Evolutionary conservation across 2,329 filamentous ascomycete species (phyloP).

Genomic region (Colletotrichum sp.): DNA sequence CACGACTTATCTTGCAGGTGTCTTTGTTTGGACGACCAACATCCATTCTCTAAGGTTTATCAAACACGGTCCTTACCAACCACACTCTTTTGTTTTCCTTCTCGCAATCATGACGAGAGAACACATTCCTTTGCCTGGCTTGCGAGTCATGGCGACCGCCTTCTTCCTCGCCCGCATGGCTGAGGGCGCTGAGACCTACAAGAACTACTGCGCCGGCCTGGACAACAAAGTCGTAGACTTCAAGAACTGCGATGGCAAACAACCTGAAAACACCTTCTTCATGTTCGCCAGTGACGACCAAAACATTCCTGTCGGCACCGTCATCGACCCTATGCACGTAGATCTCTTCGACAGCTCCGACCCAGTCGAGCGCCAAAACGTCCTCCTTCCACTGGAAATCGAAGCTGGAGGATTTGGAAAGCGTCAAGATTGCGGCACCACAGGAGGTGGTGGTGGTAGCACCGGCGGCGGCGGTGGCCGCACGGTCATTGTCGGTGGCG

Average conservation of each 20-base stretch:
- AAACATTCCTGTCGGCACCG: neutral
- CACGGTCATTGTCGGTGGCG: neutral
- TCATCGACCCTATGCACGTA: neutral
- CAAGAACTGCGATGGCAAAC: neutral
- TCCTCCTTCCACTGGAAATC: neutral
- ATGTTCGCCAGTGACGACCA: neutral
- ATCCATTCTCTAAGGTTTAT: neutral
- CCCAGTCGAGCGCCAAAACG: neutral
- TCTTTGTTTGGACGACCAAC: neutral
- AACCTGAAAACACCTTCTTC: neutral
- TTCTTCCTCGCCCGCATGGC: neutral
- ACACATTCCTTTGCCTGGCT: neutral
- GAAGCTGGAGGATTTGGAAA: neutral
- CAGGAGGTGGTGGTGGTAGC: neutral
- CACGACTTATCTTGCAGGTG: neutral
- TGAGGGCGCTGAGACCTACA: neutral
- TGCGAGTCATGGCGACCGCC: neutral
- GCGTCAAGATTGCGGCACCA: neutral
- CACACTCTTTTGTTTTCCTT: neutral
- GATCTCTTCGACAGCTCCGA: neutral
- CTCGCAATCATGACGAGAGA: neutral
- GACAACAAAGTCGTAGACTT: neutral
- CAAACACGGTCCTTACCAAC: neutral
- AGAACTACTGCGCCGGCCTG: neutral
- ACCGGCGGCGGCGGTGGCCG: too few relatives aligned